Base-by-base conservation (phyloP, 441 rosid genomes). In the Pelargonium fulgidum region DNA sequence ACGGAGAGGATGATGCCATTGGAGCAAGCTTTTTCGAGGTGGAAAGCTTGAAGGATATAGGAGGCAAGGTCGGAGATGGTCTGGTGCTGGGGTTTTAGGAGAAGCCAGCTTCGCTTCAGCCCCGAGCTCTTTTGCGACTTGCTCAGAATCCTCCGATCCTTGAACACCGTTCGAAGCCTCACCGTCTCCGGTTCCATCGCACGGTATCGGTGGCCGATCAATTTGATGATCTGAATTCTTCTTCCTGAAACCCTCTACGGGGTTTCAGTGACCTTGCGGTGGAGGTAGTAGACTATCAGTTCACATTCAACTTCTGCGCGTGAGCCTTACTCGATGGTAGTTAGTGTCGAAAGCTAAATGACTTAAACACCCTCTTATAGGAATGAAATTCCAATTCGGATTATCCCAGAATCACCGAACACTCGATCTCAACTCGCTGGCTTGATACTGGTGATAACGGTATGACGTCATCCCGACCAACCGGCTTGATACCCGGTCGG, bases 1-100 rank as follows among this genome's bases (percentile, higher is more conserved):
- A 92, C 99, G 16, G 82, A 89, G 72, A 94, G 87, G 72, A 87
- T 59, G 75, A 94, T 80, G 78, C 98, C 98, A 65, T 47, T 20
- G 29, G 91, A 94, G 74, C 90, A 94, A 54, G 88, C 76, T 68
- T 76, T 54, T 12, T 66, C 82, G 71, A 94, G 97, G 75, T 80
- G 65, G 71, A 94, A 94, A 36, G 73, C 67, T 72, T 45, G 68
- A 63, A 85, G 82, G 65, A 94, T 47, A 75, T 89, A 80, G 66
- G 85, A 67, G 20, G 97, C 75, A 73, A 94, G 79, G 72, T 92
- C 90, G 66, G 82, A 81, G 83, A 94, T 80, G 73, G 94, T 87
- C n/a, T 69, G 76, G 45, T 73, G 91, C 44, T 85, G 83, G 70
- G 90, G 91, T 79, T 90, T 81, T 59, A 90, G 81, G 81, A 90